These are phyloP conservation scores for Fomitopsis palustris DNA, from an alignment of 1,284 basidiomycete species.

Conservation along the genomic window DNA sequence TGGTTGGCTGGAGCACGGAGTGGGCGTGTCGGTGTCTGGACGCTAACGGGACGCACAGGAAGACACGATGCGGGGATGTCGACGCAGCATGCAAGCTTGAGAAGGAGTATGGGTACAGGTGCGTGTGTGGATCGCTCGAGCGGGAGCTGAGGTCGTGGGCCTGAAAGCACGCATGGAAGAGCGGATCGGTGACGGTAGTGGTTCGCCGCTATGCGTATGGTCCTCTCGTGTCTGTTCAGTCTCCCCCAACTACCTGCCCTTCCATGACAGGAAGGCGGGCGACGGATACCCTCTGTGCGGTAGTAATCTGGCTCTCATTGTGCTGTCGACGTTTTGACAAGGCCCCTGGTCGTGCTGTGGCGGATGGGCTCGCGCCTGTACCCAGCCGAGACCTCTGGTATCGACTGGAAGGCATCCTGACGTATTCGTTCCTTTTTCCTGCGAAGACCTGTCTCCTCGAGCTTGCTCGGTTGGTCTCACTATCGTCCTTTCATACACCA, in stretches of 20 bases:
- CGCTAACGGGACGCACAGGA: constrained; percentile 23
- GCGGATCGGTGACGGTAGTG: constrained; percentile 15
- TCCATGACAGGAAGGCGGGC: constrained; percentile 29
- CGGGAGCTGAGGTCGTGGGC: constrained; percentile 10
- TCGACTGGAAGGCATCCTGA: neutral
- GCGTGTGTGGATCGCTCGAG: constrained; percentile 13
- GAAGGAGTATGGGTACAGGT: constrained; percentile 15
- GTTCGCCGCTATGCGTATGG: constrained; percentile 15
- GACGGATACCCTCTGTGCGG: constrained; percentile 19
- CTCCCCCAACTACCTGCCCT: constrained; percentile 28
- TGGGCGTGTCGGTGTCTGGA: constrained; percentile 5
- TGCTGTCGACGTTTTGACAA: constrained; percentile 8
- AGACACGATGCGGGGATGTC: constrained; percentile 10
- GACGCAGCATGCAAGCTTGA: constrained; percentile 2
- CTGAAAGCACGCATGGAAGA: constrained; percentile 16
- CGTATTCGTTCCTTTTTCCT: constrained; percentile 12
- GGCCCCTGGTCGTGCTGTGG: constrained; percentile 14
- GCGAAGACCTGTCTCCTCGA: constrained; percentile 21
- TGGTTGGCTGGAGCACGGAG: constrained; percentile 12
- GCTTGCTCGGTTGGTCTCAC: constrained; percentile 1
- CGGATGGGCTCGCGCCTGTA: constrained; percentile 21
- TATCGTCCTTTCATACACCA: constrained; percentile 15
- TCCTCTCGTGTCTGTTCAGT: constrained; percentile 11
- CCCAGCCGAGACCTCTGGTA: constrained; percentile 16
- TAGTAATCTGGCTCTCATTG: constrained; percentile 22